phyloP scores from a whole-genome alignment of 768 basidiomycete species.

The Daedaleopsis nitida region DNA sequence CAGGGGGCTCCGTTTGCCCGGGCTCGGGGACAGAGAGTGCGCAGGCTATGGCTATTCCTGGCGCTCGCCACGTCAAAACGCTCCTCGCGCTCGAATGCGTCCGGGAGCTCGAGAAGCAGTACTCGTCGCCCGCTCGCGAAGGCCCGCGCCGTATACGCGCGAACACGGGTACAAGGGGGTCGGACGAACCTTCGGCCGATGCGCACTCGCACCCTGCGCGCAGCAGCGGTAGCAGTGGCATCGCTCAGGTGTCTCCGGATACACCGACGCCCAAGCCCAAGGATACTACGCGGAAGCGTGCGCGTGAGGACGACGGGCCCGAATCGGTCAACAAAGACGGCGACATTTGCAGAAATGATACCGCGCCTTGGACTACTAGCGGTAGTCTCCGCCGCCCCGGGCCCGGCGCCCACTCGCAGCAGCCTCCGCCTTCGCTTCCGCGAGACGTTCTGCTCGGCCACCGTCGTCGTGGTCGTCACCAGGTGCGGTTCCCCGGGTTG shows the following conservation, averaged over 20 bases:
- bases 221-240: no score
- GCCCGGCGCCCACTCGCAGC: background rate
- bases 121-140: background rate
- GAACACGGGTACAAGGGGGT: no score
- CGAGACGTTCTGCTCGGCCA: background rate
- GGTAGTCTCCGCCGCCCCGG: background rate
- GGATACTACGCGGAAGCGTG: background rate
- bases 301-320: background rate
- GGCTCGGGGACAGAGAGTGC: background rate
- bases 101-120: slow-evolving; percentile 36
- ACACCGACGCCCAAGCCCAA: background rate
- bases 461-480: no score
- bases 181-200: no score
- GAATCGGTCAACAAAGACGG: background rate
- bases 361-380: background rate
- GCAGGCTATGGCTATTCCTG: background rate
- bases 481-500: background rate
- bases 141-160: no score
- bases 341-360: background rate
- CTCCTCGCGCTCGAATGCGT: slow-evolving; percentile 39
- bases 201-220: no score
- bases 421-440: background rate
- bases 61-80: slow-evolving; percentile 1
- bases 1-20: background rate
- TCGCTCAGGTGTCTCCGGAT: no score